Percentiles rank a stretch among this genome's conserved stretches.
These are phyloP conservation scores for Balamuthia mandrillaris DNA, from an alignment of 208 protist species.

Conservation along the genomic window DNA sequence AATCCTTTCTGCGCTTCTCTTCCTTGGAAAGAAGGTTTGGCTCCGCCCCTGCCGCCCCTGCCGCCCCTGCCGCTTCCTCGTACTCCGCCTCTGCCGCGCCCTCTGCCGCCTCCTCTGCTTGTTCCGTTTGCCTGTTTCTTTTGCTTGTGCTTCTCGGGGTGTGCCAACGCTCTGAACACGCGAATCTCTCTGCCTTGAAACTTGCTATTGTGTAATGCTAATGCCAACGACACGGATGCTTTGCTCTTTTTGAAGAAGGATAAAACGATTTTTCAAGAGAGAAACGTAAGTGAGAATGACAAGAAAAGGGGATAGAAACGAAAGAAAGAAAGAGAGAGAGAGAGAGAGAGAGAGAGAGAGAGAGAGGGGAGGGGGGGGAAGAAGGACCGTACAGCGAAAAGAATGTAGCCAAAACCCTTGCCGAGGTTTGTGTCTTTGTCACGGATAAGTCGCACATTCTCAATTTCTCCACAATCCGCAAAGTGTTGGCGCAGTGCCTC, in stretches of 20 bases:
- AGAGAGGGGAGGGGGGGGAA: no score
- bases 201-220: slow-evolving; percentile 14
- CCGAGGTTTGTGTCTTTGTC: slow-evolving; percentile 36
- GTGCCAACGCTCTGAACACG: slow-evolving; percentile 18
- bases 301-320: not conserved
- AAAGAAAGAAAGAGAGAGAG: not conserved
- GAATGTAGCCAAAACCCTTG: slow-evolving; percentile 55
- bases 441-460: slow-evolving; percentile 42
- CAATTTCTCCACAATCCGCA: slow-evolving; percentile 23
- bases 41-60: not conserved
- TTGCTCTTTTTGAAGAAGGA: slow-evolving; percentile 1
- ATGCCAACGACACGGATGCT: not conserved
- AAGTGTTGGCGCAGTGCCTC: slow-evolving; percentile 48
- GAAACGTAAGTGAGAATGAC: not conserved
- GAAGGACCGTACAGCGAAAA: not conserved
- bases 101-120: no score
- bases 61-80: not conserved
- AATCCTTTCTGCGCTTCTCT: not conserved
- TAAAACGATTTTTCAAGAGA: not conserved
- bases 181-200: slow-evolving; percentile 10
- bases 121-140: no score
- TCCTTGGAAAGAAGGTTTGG: not conserved
- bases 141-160: no score
- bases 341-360: not conserved
- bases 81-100: no score